Conservation (phyloP, 495 filamentous ascomycete genomes). For the Lineolata rhizophorae region DNA sequence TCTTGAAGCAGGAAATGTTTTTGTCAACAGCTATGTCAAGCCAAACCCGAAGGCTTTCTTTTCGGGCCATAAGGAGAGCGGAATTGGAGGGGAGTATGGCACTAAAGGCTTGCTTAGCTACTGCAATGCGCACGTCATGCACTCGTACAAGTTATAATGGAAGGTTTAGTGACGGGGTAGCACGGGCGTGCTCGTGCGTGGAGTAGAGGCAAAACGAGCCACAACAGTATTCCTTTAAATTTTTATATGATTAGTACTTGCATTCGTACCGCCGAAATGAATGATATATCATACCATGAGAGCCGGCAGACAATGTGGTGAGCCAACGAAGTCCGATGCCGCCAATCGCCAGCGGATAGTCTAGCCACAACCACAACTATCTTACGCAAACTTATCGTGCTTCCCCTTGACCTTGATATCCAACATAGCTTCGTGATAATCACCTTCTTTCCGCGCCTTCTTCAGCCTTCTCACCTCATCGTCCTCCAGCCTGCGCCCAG, state of each 20-base stretch:
- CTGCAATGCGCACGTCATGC: constrained; percentile 29
- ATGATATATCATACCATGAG: no score
- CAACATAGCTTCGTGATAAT: constrained; percentile 75
- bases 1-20: constrained; percentile 26
- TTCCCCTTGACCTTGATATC: constrained; percentile 86
- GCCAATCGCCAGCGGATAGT: no score
- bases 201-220: no score
- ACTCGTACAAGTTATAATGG: constrained; percentile 20
- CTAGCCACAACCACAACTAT: no score
- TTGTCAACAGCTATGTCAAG: constrained; percentile 21
- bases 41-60: constrained; percentile 32
- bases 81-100: constrained; percentile 33
- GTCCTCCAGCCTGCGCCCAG: constrained; percentile 56
- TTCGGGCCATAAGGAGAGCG: constrained; percentile 41
- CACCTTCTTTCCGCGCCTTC: constrained; percentile 62
- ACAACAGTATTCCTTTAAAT: no score
- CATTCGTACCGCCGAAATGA: no score
- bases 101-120: constrained; percentile 34
- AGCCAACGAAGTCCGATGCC: no score
- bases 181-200: no score
- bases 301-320: no score
- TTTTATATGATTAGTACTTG: no score
- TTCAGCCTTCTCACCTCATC: constrained; percentile 69
- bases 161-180: no score
- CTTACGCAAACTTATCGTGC: constrained; percentile 75